A percentile compares a stretch with the other conserved stretches of the same genome.
Conservation (phyloP, 1,284 basidiomycete species). For the Xerocomus nothofagi region DNA sequence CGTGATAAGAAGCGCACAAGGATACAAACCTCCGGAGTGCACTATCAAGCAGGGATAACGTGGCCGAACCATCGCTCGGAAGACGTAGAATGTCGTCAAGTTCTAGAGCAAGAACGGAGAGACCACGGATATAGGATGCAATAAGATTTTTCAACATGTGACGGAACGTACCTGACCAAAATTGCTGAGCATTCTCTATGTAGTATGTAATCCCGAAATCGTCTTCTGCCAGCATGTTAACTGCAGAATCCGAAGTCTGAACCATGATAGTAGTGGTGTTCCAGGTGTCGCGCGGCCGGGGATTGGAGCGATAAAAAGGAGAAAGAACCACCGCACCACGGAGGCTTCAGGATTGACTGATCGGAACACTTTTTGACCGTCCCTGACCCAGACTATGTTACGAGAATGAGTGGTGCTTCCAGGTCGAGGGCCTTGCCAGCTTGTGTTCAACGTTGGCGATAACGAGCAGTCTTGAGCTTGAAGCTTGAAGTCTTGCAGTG, state of each 20-base stretch:
- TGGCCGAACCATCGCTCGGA: constrained; percentile 57
- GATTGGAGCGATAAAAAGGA: constrained; percentile 9
- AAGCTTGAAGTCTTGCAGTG: constrained; percentile 12
- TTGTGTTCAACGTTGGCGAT: constrained; percentile 9
- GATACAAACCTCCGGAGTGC: constrained; percentile 75
- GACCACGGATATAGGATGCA: neutral
- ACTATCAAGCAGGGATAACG: constrained; percentile 74
- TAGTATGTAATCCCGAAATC: constrained; percentile 73
- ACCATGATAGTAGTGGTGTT: constrained; percentile 9
- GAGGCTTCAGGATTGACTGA: neutral
- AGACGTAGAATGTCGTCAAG: constrained; percentile 79
- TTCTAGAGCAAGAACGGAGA: constrained; percentile 48
- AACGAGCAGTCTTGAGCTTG: neutral
- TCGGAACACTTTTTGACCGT: neutral
- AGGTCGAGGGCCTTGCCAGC: neutral
- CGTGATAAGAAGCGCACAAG: constrained; percentile 82
- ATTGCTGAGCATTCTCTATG: constrained; percentile 78
- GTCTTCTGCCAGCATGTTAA: constrained; percentile 30
- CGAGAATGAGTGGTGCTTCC: neutral
- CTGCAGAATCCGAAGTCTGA: constrained; percentile 17
- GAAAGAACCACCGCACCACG: neutral
- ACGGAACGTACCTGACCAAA: constrained; percentile 73
- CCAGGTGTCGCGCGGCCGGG: neutral
- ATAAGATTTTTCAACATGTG: constrained; percentile 11
- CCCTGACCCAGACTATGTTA: neutral